Evolutionary conservation across 2,329 filamentous ascomycete species (phyloP).

Genomic region (Neonectria magnoliae): DNA sequence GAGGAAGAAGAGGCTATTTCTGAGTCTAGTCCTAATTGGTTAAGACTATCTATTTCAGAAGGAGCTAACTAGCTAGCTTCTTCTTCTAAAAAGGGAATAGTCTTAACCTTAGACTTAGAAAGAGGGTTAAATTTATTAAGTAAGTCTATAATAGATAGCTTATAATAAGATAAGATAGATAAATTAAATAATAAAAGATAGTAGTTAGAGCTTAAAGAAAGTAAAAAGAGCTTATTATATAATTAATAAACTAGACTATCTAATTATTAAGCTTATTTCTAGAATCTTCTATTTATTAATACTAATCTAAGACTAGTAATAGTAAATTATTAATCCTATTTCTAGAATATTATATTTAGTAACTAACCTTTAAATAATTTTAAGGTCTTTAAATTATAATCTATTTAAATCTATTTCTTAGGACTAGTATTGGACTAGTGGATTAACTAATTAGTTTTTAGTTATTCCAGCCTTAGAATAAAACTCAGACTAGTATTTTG

Average conservation of each 20-base stretch:
- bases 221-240: neutral
- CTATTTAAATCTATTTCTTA: neutral
- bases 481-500: neutral
- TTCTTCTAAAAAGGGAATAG: no score
- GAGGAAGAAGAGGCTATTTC: no score
- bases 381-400: no score
- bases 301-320: no score
- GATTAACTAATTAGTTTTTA: neutral
- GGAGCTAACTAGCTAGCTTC: neutral
- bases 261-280: neutral
- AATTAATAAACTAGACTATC: neutral
- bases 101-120: no score
- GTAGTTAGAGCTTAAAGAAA: neutral
- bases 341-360: no score
- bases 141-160: neutral
- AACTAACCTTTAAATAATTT: neutral
- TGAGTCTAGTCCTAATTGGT: no score
- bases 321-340: no score
- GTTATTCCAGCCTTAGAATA: neutral
- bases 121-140: no score
- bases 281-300: neutral
- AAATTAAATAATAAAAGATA: neutral
- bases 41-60: no score
- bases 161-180: neutral
- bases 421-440: neutral